Evolutionary conservation across 2,329 filamentous ascomycete genomes (phyloP), one percentile per base, ranked within the genome.

Genomic region (Penicillium brasilianum): DNA sequence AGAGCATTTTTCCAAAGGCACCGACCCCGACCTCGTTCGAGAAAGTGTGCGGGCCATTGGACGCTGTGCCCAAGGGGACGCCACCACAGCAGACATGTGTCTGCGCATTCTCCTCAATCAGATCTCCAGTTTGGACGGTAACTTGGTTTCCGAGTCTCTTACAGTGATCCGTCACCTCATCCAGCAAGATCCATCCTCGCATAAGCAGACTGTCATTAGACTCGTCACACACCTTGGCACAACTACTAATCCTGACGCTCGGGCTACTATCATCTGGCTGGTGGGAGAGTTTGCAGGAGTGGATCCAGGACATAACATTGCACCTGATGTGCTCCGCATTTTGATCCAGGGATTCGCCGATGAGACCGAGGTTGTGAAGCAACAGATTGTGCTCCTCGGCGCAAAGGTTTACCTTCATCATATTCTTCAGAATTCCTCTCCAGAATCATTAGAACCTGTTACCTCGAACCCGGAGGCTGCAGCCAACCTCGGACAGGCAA

Each of bases 401-500:
- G 94, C 95, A n/a, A 98, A 98, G 73, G 93, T 98, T 1, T 98
- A 98, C 73, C 84, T 98, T 16, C 92, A 98, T 71, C 87, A 96
- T 72, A 78, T 98, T 41, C 86, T 62, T 83, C 86, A 71, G 80
- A 81, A 65, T 78, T 85, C 73, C 28, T 65, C 68, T 11, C 62
- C 71, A 43, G 64, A 72, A 30, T 50, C 67, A 39, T 53, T 60
- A 14, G 57, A 59, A 4, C 11, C 30, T 4, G 14, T 60, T 14
- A n/a, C 72, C n/a, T 66, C 74, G 30, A 64, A 74, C 6, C 32
- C 59, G 1, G 58, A 66, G 18, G 52, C 30, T 9, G 20, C 64
- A 11, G 50, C 57, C 48, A 61, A 65, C 7, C 37, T 60, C 7
- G 63, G 69, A 20, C 61, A 69, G 18, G 55, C 70, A 72, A 80